phyloP scores from a whole-genome alignment of 148 eudicot genomes.

The Amaranthus palmeri region DNA sequence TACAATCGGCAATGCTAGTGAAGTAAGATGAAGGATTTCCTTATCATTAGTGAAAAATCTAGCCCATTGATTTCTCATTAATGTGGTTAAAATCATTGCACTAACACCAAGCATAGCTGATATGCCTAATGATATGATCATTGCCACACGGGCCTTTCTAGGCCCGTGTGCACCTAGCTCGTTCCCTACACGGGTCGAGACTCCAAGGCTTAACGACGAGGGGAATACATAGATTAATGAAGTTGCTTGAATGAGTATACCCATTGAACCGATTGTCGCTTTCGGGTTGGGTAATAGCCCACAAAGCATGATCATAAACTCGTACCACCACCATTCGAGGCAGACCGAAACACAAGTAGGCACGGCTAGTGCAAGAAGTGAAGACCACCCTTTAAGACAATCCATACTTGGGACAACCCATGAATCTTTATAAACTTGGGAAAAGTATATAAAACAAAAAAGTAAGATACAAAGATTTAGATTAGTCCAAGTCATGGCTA shows the following conservation, averaged over 20 bases:
- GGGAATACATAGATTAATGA: constrained; percentile 82
- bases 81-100: constrained; percentile 54
- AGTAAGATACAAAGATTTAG: constrained; percentile 57
- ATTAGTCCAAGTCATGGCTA: constrained; percentile 65
- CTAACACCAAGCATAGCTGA: constrained; percentile 47
- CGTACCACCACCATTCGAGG: constrained; percentile 99
- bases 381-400: constrained; percentile 68
- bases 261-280: constrained; percentile 85
- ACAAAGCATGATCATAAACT: constrained; percentile 79
- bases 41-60: constrained; percentile 54
- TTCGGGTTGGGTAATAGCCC: constrained; percentile 65
- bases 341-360: constrained; percentile 83
- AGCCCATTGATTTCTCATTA: constrained; percentile 71
- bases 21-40: constrained; percentile 54
- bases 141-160: constrained; percentile 48
- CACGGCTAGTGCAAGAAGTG: constrained; percentile 49
- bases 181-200: constrained; percentile 80
- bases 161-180: constrained; percentile 75
- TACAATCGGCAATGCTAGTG: constrained; percentile 63
- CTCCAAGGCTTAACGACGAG: constrained; percentile 66
- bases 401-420: constrained; percentile 71
- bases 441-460: constrained; percentile 41
- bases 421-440: constrained; percentile 52
- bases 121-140: constrained; percentile 46
- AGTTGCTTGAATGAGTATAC: constrained; percentile 78